These are phyloP conservation scores for Globisporangium viniferum DNA, from an alignment of 352 stramenopile genomes.

Conservation along the genomic window DNA sequence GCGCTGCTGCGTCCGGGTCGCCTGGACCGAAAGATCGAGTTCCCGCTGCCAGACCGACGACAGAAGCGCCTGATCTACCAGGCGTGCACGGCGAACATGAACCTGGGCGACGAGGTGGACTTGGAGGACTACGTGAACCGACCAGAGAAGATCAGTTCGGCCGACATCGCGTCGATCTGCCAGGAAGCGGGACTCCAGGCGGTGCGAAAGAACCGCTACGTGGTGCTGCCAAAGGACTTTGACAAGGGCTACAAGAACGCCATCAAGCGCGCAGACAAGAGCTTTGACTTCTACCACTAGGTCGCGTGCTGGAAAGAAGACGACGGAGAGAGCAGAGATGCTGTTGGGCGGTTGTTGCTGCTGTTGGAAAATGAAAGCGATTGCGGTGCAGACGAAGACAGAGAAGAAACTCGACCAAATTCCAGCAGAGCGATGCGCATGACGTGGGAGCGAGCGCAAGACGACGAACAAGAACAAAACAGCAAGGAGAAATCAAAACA, in stretches of 20 bases:
- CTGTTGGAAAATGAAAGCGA: neutral
- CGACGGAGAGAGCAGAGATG: neutral
- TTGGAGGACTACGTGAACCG: constrained; percentile 99
- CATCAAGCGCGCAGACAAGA: constrained; percentile 98
- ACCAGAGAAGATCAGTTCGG: constrained; percentile 99
- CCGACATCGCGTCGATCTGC: constrained; percentile 98
- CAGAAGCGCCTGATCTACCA: constrained; percentile 99
- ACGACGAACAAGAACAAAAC: neutral
- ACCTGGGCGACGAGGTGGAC: constrained; percentile 98
- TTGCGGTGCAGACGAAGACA: neutral
- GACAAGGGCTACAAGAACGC: constrained; percentile 99
- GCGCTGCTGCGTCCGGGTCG: constrained; percentile 97
- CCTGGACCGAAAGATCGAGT: constrained; percentile 99
- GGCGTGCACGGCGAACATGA: constrained; percentile 99
- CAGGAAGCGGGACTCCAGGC: constrained; percentile 98
- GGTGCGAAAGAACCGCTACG: constrained; percentile 99
- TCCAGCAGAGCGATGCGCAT: neutral
- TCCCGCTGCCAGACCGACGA: constrained; percentile 97
- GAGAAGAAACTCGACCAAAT: neutral
- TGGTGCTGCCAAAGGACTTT: constrained; percentile 99
- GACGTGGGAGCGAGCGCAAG: neutral
- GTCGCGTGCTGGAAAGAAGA: neutral
- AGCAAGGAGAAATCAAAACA: neutral
- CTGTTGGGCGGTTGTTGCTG: neutral
- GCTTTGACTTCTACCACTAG: constrained; percentile 98